Evolutionary conservation across 805 yeast genomes (phyloP), one percentile per base, ranked within the genome.

Genomic region (Yarrowia porcina): DNA sequence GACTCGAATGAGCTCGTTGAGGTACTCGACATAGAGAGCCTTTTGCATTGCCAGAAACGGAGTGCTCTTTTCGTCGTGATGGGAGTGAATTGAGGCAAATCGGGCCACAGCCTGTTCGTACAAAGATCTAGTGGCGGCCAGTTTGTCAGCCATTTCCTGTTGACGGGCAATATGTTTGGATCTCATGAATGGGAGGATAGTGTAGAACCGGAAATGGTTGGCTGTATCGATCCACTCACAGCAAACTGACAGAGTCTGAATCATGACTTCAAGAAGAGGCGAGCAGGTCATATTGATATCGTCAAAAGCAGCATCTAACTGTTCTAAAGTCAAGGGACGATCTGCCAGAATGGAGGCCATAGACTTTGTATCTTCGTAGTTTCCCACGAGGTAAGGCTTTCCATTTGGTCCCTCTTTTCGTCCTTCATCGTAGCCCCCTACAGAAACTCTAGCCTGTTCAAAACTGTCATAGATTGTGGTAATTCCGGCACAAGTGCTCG

Each of bases 11-110:
- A 49, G 39, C 28, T 49, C 56, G 28, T 32, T 49, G 30, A 49
- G 8, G 21, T 49, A 49, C 56, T 49, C 56, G 7, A 32, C 56
- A 13, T 49, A 49, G 8, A 49, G 56, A 3, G 56, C 56, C 20
- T 49, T 49, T 25, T 49, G 56, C 56, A 49, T 32, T 15, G 56
- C 56, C 39, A 49, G 18, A 6, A 49, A 49, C 3, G 56, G 56
- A 3, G 56, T 32, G 20, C 27, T 49, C 7, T 49, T 49, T 13
- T 49, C 56, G 56, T 49, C 56, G 28, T 49, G 56, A 11, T 32
- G 39, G 10, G 39, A 21, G 28, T 32, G 39, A 15, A 21, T 23
- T 5, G 39, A 7, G n/a, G 3, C 10, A 27, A 49, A 49, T 15
- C 15, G 20, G 1, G 18, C 8, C 15, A 21, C 39, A 10, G 56